phyloP scores from a whole-genome alignment of 805 yeast genomes.

The Wickerhamomyces bovis region DNA sequence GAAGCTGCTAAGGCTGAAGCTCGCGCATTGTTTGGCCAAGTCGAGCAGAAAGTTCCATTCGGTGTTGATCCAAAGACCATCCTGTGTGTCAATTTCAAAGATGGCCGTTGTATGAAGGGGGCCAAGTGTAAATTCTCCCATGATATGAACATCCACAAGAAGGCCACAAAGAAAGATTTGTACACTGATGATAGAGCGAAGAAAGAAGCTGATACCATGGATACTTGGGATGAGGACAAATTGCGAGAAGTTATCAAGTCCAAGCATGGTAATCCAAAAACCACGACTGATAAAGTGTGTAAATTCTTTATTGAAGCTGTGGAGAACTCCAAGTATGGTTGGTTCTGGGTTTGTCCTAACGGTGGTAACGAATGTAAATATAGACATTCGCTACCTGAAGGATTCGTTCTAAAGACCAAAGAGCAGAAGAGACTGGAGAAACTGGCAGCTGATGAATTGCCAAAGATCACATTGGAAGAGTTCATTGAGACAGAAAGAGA shows the following conservation, averaged over 20 bases:
- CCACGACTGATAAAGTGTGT: constrained; percentile 94
- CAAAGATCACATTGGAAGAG: constrained; percentile 91
- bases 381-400: constrained; percentile 93
- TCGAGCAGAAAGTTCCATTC: constrained; percentile 85
- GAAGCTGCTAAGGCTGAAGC: constrained; percentile 89
- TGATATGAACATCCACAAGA: constrained; percentile 79
- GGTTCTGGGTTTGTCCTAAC: constrained; percentile 98
- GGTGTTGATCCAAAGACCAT: constrained; percentile 97
- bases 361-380: constrained; percentile 92
- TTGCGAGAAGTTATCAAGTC: constrained; percentile 79
- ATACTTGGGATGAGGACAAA: constrained; percentile 94
- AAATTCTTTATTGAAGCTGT: constrained; percentile 93
- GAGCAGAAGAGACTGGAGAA: constrained; percentile 90
- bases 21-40: constrained; percentile 62
- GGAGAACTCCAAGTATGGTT: constrained; percentile 94
- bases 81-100: constrained; percentile 83
- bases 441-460: constrained; percentile 75
- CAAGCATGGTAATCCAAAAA: constrained; percentile 90
- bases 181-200: constrained; percentile 77
- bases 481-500: constrained; percentile 91
- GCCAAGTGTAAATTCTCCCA: constrained; percentile 87
- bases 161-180: constrained; percentile 83
- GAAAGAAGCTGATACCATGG: constrained; percentile 85
- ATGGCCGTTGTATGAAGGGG: constrained; percentile 80
- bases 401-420: constrained; percentile 93